Conservation (phyloP, 2,329 filamentous ascomycete species). For the Cordyceps fumosorosea region DNA sequence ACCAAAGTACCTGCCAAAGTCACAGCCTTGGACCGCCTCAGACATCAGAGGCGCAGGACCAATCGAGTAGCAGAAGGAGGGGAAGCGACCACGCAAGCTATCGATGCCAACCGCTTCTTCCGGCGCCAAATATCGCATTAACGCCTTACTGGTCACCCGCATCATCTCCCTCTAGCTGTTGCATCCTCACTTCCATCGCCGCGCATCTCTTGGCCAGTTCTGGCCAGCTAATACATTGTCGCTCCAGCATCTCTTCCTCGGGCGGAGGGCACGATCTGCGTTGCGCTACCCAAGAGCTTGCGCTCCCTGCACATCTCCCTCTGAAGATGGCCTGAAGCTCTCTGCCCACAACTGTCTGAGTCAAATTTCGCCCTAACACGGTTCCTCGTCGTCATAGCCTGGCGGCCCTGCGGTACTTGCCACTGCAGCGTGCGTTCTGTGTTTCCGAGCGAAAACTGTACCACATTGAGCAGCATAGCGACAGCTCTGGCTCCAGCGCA, state of each 20-base stretch:
- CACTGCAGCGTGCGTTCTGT: neutral
- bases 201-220: neutral
- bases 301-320: neutral
- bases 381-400: neutral
- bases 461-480: neutral
- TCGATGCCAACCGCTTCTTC: constrained; percentile 8
- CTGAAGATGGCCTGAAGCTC: constrained; percentile 3
- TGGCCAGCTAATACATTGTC: neutral
- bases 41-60: neutral
- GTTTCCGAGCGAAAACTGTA: neutral
- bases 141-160: neutral
- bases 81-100: neutral
- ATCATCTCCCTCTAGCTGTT: neutral
- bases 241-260: neutral
- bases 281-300: neutral
- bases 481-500: neutral
- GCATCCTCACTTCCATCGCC: neutral
- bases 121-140: constrained; percentile 1
- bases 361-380: neutral
- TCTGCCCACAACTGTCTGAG: neutral
- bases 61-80: neutral
- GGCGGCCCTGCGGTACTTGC: constrained; percentile 15
- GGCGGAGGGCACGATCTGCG: neutral
- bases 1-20: neutral
- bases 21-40: neutral